Percentiles rank a stretch among this genome's conserved stretches.
These are phyloP conservation scores for Psidium friedrichsthalianum DNA, from an alignment of 345 rosid genomes.

Conservation along the genomic window DNA sequence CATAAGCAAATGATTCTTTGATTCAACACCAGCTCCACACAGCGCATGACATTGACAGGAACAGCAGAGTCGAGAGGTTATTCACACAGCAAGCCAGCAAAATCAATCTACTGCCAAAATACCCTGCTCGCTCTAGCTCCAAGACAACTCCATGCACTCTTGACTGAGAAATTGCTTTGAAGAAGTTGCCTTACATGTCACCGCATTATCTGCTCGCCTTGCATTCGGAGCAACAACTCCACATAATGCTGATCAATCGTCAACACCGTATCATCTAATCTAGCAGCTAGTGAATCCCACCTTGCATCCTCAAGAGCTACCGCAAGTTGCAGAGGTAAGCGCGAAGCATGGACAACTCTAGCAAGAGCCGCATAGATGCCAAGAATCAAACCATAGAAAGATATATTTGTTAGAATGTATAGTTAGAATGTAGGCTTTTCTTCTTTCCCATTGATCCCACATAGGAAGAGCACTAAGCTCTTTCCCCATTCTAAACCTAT, in stretches of 20 bases:
- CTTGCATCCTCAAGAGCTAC: neutral
- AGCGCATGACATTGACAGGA: neutral
- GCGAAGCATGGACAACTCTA: neutral
- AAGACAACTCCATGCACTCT: neutral
- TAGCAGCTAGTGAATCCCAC: neutral
- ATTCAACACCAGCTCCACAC: neutral
- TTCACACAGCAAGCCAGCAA: neutral
- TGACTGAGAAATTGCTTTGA: neutral
- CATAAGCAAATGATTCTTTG: neutral
- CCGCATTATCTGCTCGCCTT: neutral
- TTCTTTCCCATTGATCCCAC: no score
- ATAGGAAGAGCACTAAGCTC: no score
- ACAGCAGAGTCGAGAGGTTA: neutral
- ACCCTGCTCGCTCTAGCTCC: neutral
- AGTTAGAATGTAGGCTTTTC: no score
- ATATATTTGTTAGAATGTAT: no score
- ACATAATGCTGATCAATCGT: neutral
- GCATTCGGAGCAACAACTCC: neutral
- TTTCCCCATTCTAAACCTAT: no score
- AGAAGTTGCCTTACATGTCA: neutral
- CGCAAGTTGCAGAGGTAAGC: neutral
- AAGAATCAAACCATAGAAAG: neutral
- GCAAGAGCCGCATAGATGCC: neutral
- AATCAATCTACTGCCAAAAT: neutral
- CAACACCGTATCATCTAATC: neutral